These are phyloP conservation scores for Penicillium digitatum DNA, from an alignment of 2,329 filamentous ascomycete species.

Conservation along the genomic window DNA sequence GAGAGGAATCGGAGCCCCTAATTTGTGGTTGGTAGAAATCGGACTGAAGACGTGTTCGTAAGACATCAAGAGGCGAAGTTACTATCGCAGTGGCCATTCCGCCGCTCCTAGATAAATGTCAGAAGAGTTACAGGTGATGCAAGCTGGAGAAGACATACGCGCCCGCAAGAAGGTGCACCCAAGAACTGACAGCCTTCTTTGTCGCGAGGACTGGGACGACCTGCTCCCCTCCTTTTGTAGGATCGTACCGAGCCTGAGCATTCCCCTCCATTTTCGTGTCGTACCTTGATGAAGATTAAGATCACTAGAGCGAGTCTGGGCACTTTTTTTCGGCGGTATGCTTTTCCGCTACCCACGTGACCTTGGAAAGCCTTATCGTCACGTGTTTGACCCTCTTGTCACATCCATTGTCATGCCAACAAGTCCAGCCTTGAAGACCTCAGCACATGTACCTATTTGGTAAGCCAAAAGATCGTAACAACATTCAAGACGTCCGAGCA, in stretches of 20 bases:
- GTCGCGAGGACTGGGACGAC: background rate
- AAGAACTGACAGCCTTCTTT: conserved; percentile 13
- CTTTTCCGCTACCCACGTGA: background rate
- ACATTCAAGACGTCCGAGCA: too few species aligned
- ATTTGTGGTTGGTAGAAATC: conserved; percentile 75
- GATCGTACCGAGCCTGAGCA: background rate
- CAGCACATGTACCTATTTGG: too few species aligned
- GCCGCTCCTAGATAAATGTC: conserved; percentile 44
- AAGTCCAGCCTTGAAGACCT: background rate
- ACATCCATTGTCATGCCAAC: background rate
- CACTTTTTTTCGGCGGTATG: background rate
- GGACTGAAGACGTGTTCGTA: conserved; percentile 93
- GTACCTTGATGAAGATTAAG: background rate
- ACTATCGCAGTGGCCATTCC: conserved; percentile 87
- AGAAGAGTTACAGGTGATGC: conserved; percentile 2
- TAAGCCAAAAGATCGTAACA: too few species aligned
- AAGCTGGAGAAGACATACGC: conserved; percentile 28
- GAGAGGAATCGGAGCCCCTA: conserved; percentile 46
- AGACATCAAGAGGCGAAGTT: conserved; percentile 92
- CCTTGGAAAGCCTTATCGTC: background rate
- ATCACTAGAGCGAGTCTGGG: background rate
- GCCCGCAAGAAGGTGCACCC: conserved; percentile 33
- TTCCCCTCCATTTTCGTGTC: background rate
- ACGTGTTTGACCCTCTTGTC: background rate
- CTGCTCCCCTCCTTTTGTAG: background rate